These are phyloP conservation scores for Spergularia bocconei DNA, from an alignment of 148 eudicot species.

Conservation along the genomic window DNA sequence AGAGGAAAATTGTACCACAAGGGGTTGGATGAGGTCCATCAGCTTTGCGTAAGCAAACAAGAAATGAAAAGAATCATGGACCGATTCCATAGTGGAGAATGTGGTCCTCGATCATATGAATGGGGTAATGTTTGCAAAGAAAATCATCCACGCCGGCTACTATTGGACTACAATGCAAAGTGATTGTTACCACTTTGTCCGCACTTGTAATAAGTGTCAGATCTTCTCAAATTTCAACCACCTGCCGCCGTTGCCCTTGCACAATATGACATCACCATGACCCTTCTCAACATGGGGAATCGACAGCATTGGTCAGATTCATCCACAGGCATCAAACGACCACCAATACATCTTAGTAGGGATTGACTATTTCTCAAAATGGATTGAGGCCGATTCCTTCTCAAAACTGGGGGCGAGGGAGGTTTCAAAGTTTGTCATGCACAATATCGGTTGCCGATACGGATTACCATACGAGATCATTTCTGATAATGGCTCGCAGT, in stretches of 20 bases:
- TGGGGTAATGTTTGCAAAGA: neutral
- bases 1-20: neutral
- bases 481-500: neutral
- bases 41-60: neutral
- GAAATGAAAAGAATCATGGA: neutral
- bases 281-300: neutral
- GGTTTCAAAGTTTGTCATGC: no score
- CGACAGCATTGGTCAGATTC: neutral
- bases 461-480: neutral
- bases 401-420: no score
- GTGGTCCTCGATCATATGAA: slow-evolving; percentile 1
- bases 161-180: neutral
- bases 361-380: no score
- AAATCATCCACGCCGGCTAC: neutral
- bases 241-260: neutral
- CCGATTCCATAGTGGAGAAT: neutral
- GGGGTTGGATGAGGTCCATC: no score
- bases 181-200: neutral
- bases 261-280: neutral
- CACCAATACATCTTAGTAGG: no score
- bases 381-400: no score
- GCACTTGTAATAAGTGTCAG: neutral
- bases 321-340: neutral
- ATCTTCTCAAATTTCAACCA: neutral
- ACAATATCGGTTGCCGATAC: no score